These are phyloP conservation scores for Phytophthora kernoviae DNA, from an alignment of 352 stramenopile species.

Conservation along the genomic window DNA sequence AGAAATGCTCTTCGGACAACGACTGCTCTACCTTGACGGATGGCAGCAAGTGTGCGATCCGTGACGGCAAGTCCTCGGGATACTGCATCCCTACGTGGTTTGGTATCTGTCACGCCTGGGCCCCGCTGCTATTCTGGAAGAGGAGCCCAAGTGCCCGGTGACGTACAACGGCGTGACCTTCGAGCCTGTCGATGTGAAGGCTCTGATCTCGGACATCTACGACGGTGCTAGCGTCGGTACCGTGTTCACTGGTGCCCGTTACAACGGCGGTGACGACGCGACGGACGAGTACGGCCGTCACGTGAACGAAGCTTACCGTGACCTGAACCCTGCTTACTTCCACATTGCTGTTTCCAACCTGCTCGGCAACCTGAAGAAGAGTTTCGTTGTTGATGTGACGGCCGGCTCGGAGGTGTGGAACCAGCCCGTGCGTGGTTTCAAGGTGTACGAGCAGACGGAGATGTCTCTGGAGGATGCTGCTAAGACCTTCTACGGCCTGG, in stretches of 20 bases:
- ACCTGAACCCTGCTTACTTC: constrained; percentile 57
- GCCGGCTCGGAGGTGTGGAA: constrained; percentile 58
- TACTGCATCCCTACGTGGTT: constrained; percentile 57
- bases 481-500: constrained; percentile 40
- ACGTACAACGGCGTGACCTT: constrained; percentile 54
- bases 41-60: constrained; percentile 35
- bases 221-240: constrained; percentile 31
- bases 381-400: constrained; percentile 50
- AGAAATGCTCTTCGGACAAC: constrained; percentile 27
- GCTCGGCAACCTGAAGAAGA: constrained; percentile 37
- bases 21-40: constrained; percentile 27
- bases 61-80: constrained; percentile 25
- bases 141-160: constrained; percentile 48
- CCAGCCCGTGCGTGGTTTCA: constrained; percentile 56
- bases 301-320: constrained; percentile 39
- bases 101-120: constrained; percentile 59
- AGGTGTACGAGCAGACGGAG: constrained; percentile 40
- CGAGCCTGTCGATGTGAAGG: constrained; percentile 56
- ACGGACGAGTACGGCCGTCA: constrained; percentile 55
- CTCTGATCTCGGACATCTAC: constrained; percentile 44
- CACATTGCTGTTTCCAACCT: constrained; percentile 58
- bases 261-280: constrained; percentile 22
- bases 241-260: constrained; percentile 50
- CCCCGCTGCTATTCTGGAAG: constrained; percentile 45
- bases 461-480: constrained; percentile 39